Percentiles rank a stretch among this genome's conserved stretches.
Evolutionary conservation across 1,284 basidiomycete genomes (phyloP).

Genomic region (Lentinula novae-zelandiae): DNA sequence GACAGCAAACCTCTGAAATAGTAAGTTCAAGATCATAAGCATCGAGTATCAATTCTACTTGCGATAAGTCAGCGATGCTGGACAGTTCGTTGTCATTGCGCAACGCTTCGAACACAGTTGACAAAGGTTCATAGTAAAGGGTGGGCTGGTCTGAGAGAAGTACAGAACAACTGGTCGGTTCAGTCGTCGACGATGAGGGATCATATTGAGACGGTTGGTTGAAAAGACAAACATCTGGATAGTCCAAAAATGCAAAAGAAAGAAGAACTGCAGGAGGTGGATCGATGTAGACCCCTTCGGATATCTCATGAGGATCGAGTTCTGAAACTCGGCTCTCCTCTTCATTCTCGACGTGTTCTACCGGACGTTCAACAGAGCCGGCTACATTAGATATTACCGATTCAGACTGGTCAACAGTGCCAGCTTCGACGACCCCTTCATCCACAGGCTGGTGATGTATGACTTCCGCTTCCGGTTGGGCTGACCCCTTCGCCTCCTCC

Average conservation of each 20-base stretch:
- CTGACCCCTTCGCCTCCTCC: not conserved
- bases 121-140: slow-evolving; percentile 71
- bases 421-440: not conserved
- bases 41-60: slow-evolving; percentile 63
- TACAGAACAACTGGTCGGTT: slow-evolving; percentile 27
- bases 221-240: slow-evolving; percentile 52
- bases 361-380: slow-evolving; percentile 10
- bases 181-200: slow-evolving; percentile 21
- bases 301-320: slow-evolving; percentile 59
- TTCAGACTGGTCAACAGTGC: not conserved
- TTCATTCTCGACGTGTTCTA: not conserved
- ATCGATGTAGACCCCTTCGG: slow-evolving; percentile 69
- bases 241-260: slow-evolving; percentile 40
- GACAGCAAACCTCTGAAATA: slow-evolving; percentile 53
- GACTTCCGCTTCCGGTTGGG: not conserved
- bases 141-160: slow-evolving; percentile 59
- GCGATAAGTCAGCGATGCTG: slow-evolving; percentile 40
- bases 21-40: slow-evolving; percentile 62
- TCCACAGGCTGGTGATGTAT: not conserved
- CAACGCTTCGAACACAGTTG: slow-evolving; percentile 62
- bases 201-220: slow-evolving; percentile 39
- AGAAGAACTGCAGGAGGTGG: slow-evolving; percentile 70
- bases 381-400: not conserved
- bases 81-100: slow-evolving; percentile 54
- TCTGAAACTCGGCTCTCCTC: not conserved